Base-by-base conservation (phyloP, 768 basidiomycete genomes). In the Hebeloma cylindrosporum region DNA sequence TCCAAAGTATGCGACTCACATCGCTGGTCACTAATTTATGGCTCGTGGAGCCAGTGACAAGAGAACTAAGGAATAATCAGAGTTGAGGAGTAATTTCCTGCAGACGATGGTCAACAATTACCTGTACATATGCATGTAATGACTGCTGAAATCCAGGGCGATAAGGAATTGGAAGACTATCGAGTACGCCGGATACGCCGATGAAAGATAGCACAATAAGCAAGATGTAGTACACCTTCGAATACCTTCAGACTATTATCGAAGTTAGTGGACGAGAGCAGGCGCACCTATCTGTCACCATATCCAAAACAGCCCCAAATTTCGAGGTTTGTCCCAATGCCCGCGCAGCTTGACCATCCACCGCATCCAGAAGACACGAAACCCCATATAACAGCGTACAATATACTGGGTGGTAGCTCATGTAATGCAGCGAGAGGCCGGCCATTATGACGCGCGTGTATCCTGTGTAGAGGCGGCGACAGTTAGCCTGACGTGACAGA, bases 111-210 rank as follows among this genome's bases (percentile, higher is more conserved):
- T 42, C 30, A 37, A 43, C 8, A 27, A 33, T 40, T 57, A 94
- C 95, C 95, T 96, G 66, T 97, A 96, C 96, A 98, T 99, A 66
- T 98, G 96, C 82, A 98, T 97, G 69, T 98, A 98, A 67, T 98
- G 96, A 55, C 92, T 95, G 57, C 88, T 86, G 64, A 99, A 99
- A 65, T 99, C 96, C 45, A 99, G 80, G 0, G 94, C 82, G 67
- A 99, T 99, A 50, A 99, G 80, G 70, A 90, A 86, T 67, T 96
- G 93, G 74, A 99, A 97, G 38, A 83, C 58, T 25, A 95, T 70
- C 3, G 94, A 88, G 51, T 74, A 90, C n/a, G 67, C 58, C 3
- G 93, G 93, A 69, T 97, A 98, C 40, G 81, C 91, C 7, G 86
- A 86, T 13, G 93, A 82, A 25, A 99, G 80, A 72, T 93, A 97